Evolutionary conservation across 2,329 filamentous ascomycete species (phyloP).

Genomic region (Geosmithia putterillii): DNA sequence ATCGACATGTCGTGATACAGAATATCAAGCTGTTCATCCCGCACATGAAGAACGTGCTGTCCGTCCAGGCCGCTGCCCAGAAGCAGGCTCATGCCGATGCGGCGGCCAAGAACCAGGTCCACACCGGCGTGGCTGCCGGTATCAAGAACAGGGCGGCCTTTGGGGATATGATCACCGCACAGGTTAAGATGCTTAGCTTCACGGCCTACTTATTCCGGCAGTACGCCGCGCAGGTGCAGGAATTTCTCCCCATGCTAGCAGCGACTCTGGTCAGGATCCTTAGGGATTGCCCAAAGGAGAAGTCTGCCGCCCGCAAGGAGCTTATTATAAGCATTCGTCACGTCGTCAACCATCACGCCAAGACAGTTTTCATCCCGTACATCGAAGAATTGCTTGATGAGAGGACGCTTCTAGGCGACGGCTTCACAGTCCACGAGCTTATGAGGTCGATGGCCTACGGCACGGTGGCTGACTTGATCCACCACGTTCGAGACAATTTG

Average conservation of each 20-base stretch:
- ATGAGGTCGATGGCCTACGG: conserved; percentile 94
- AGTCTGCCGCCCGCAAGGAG: conserved; percentile 88
- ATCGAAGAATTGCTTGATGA: conserved; percentile 94
- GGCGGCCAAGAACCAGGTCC: conserved; percentile 64
- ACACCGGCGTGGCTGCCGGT: conserved; percentile 83
- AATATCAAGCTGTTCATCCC: conserved; percentile 92
- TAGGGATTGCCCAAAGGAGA: conserved; percentile 89
- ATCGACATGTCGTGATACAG: conserved; percentile 62
- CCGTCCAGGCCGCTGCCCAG: conserved; percentile 85
- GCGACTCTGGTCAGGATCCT: conserved; percentile 82
- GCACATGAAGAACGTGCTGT: conserved; percentile 79
- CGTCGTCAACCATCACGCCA: conserved; percentile 98
- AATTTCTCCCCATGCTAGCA: conserved; percentile 78
- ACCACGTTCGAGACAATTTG: conserved; percentile 87
- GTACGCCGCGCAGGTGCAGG: conserved; percentile 73
- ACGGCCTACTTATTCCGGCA: conserved; percentile 83
- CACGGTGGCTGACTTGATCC: conserved; percentile 95
- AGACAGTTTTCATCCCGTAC: conserved; percentile 86
- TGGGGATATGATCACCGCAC: conserved; percentile 93
- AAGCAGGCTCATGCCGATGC: conserved; percentile 85
- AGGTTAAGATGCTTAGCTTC: conserved; percentile 99
- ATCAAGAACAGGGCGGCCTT: conserved; percentile 92
- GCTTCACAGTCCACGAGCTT: conserved; percentile 90
- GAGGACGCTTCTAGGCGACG: conserved; percentile 86
- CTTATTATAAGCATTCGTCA: conserved; percentile 91